phyloP scores from a whole-genome alignment of 164 flowering plant genomes.

The Saururus chinensis region DNA sequence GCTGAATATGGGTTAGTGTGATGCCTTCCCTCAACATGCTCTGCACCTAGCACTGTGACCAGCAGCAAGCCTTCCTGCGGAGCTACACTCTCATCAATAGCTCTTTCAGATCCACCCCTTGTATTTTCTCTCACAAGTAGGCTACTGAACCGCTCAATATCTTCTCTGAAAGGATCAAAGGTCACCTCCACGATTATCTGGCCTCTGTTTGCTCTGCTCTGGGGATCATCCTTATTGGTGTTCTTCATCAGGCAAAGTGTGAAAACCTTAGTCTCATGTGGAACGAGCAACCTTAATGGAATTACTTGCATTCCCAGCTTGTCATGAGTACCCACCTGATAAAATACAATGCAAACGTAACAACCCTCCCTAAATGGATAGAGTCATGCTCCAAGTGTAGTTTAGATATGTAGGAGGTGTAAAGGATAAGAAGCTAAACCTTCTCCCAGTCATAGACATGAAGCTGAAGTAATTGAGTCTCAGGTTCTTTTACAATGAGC shows the following conservation, averaged over 20 bases:
- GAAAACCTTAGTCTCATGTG: conserved; percentile 40
- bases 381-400: too few species aligned
- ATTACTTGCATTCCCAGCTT: conserved; percentile 69
- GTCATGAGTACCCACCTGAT: conserved; percentile 63
- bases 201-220: conserved; percentile 47
- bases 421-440: conserved; percentile 24
- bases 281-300: conserved; percentile 42
- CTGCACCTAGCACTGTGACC: conserved; percentile 41
- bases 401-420: too few species aligned
- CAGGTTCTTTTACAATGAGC: conserved; percentile 55
- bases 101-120: conserved; percentile 4
- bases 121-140: conserved; percentile 16
- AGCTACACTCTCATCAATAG: conserved; percentile 3
- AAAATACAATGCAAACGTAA: neutral
- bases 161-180: conserved; percentile 46
- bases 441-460: conserved; percentile 76
- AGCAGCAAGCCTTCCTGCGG: conserved; percentile 42
- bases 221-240: conserved; percentile 43
- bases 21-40: conserved; percentile 57
- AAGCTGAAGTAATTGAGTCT: conserved; percentile 49
- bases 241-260: conserved; percentile 52
- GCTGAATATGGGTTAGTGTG: conserved; percentile 60
- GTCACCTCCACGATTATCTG: conserved; percentile 41
- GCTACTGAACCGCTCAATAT: conserved; percentile 22
- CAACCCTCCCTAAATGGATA: neutral